phyloP scores from a whole-genome alignment of 768 basidiomycete genomes.

The Kwoniella sp. region DNA sequence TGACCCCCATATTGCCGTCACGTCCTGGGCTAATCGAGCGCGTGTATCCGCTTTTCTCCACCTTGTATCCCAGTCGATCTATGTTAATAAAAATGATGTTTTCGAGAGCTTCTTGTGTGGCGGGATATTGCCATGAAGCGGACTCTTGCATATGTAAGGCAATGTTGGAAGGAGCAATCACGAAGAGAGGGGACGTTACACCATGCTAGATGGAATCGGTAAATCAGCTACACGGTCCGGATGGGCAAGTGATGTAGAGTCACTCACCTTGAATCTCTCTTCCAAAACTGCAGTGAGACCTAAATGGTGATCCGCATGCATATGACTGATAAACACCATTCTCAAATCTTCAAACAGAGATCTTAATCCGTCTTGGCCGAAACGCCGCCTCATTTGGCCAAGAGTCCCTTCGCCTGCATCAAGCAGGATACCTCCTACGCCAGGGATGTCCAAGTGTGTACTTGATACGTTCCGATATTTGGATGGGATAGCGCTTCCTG shows the following conservation, averaged over 20 bases:
- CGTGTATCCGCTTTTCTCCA: slow-evolving; percentile 1
- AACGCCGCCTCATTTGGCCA: slow-evolving; percentile 81
- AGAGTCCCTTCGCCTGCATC: slow-evolving; percentile 91
- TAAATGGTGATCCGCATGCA: slow-evolving; percentile 90
- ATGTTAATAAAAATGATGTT: slow-evolving; percentile 39
- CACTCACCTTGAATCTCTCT: slow-evolving; percentile 68
- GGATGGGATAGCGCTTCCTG: slow-evolving; percentile 80
- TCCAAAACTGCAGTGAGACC: slow-evolving; percentile 75
- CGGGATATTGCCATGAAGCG: slow-evolving; percentile 71
- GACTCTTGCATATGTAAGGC: slow-evolving; percentile 65
- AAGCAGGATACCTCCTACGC: slow-evolving; percentile 72
- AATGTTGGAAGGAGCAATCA: slow-evolving; percentile 60
- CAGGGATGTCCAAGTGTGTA: slow-evolving; percentile 75
- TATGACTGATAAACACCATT: slow-evolving; percentile 83
- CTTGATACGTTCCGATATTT: slow-evolving; percentile 81
- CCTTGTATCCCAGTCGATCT: slow-evolving; percentile 8
- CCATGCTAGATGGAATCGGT: slow-evolving; percentile 27
- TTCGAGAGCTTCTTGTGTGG: slow-evolving; percentile 51
- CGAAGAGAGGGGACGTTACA: slow-evolving; percentile 60
- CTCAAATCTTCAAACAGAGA: slow-evolving; percentile 68
- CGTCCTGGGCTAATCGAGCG: neutral
- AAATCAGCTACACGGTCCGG: neutral
- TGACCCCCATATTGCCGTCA: neutral
- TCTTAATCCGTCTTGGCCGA: slow-evolving; percentile 59
- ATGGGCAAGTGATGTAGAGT: slow-evolving; percentile 13